Conservation (phyloP, 2,329 filamentous ascomycete species). For the Calonectria multiphialidica region DNA sequence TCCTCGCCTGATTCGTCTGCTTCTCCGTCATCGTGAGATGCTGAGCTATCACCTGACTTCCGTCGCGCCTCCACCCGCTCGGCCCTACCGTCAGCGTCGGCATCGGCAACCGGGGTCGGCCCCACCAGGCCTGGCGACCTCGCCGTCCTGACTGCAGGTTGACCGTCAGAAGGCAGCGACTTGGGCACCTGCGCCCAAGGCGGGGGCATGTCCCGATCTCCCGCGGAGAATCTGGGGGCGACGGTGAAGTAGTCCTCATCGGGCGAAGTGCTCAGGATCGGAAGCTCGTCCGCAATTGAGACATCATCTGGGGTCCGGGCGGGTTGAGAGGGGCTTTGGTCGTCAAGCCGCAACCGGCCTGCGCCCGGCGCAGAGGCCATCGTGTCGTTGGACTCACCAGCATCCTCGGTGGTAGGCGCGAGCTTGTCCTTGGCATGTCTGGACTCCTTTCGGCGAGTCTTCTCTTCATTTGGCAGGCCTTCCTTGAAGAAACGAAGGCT, state of each 20-base stretch:
- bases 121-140: constrained; percentile 38
- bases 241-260: constrained; percentile 42
- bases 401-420: constrained; percentile 51
- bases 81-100: constrained; percentile 38
- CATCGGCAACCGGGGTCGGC: constrained; percentile 37
- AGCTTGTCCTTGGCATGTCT: constrained; percentile 56
- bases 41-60: constrained; percentile 54
- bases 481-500: constrained; percentile 77
- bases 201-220: constrained; percentile 25
- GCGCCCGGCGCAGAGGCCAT: constrained; percentile 20
- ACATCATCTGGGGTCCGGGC: constrained; percentile 2
- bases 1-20: constrained; percentile 78
- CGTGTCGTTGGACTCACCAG: constrained; percentile 11
- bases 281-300: constrained; percentile 28
- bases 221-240: constrained; percentile 18
- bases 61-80: constrained; percentile 48
- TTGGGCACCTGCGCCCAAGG: constrained; percentile 31
- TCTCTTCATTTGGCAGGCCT: constrained; percentile 70
- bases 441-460: constrained; percentile 64
- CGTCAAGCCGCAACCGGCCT: constrained; percentile 28
- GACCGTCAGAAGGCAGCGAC: constrained; percentile 31
- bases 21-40: constrained; percentile 52
- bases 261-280: constrained; percentile 36
- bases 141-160: constrained; percentile 36
- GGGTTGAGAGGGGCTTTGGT: constrained; percentile 20